phyloP scores from a whole-genome alignment of 2,329 filamentous ascomycete genomes.

The Trematosphaeria pertusa region DNA sequence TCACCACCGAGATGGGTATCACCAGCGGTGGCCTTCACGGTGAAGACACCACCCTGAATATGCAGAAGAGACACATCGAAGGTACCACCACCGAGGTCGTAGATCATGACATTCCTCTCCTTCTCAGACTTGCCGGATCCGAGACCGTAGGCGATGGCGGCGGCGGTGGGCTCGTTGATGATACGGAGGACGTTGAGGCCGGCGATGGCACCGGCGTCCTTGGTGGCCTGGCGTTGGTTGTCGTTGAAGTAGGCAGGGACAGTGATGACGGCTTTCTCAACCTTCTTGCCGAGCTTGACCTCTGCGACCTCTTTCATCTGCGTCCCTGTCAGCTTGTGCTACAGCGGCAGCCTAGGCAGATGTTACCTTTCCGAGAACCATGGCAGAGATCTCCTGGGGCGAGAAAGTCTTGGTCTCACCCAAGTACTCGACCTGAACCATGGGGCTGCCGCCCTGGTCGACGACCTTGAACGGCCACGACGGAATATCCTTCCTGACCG shows the following conservation, averaged over 20 bases:
- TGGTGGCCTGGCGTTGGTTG: slow-evolving; percentile 99
- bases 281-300: slow-evolving; percentile 97
- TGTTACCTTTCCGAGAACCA: slow-evolving; percentile 93
- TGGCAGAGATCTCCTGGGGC: slow-evolving; percentile 97
- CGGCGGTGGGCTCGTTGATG: slow-evolving; percentile 99
- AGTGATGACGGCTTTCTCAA: slow-evolving; percentile 98
- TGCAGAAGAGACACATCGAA: slow-evolving; percentile 99
- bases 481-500: slow-evolving; percentile 98
- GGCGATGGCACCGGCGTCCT: slow-evolving; percentile 97
- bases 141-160: slow-evolving; percentile 97
- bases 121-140: slow-evolving; percentile 93
- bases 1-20: slow-evolving; percentile 70
- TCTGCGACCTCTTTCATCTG: slow-evolving; percentile 99
- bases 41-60: slow-evolving; percentile 99
- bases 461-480: slow-evolving; percentile 99
- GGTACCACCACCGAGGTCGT: slow-evolving; percentile 99
- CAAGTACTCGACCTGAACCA: slow-evolving; percentile 95
- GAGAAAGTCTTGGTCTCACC: slow-evolving; percentile 95
- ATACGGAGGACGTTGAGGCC: slow-evolving; percentile 99
- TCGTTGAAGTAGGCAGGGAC: slow-evolving; percentile 99
- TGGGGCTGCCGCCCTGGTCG: slow-evolving; percentile 85
- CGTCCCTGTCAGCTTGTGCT: slow-evolving; percentile 27
- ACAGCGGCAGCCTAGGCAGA: slow-evolving; percentile 5
- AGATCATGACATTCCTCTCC: slow-evolving; percentile 99
- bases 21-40: slow-evolving; percentile 97